Evolutionary conservation across 129 eudicot genomes (phyloP).

Genomic region (Helichrysum umbraculigerum): DNA sequence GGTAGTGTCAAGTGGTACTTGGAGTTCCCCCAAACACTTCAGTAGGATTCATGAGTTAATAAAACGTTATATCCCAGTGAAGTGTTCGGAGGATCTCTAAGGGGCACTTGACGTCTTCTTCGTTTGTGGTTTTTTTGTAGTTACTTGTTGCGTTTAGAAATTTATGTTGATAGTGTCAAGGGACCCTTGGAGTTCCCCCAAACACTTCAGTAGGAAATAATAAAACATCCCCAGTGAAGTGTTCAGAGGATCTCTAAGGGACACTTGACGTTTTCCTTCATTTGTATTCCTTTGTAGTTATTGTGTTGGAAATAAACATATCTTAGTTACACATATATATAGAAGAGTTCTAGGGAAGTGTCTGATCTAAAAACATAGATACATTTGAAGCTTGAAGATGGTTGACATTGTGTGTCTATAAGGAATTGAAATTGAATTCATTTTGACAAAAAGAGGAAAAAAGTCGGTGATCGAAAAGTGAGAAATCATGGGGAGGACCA

Average conservation of each 20-base stretch:
- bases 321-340: not conserved
- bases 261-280: constrained; percentile 5
- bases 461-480: not conserved
- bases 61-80: constrained; percentile 13
- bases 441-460: too few species aligned
- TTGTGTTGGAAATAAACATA: not conserved
- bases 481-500: constrained; percentile 14
- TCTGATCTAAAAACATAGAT: not conserved
- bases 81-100: constrained; percentile 28
- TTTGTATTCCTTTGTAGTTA: not conserved
- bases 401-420: not conserved
- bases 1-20: constrained; percentile 19
- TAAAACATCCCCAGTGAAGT: constrained; percentile 22
- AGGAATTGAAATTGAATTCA: not conserved
- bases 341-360: not conserved
- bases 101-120: constrained; percentile 16
- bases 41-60: not conserved
- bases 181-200: constrained; percentile 28
- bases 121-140: not conserved
- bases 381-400: constrained; percentile 18
- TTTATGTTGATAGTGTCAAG: constrained; percentile 3
- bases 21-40: constrained; percentile 30
- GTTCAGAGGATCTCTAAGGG: constrained; percentile 30
- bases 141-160: not conserved
- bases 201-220: constrained; percentile 30